Conservation (phyloP, 768 basidiomycete genomes). For the Mycena alexandri region DNA sequence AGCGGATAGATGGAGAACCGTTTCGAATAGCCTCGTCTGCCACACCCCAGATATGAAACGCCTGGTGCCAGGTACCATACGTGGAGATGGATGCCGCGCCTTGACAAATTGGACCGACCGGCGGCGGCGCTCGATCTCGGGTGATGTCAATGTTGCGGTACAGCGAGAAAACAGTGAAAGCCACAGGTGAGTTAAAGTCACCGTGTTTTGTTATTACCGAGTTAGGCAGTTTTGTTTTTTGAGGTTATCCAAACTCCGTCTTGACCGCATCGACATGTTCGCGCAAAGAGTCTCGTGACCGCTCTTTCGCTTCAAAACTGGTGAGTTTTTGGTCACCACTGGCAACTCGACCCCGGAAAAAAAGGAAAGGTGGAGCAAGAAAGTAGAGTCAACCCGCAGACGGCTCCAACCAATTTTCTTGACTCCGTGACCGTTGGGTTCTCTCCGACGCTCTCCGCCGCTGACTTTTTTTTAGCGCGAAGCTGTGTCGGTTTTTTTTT, state of each 20-base stretch:
- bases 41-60: conserved; percentile 46
- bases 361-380: not conserved
- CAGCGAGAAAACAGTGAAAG: conserved; percentile 16
- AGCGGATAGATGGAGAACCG: conserved; percentile 39
- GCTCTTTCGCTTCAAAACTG: not conserved
- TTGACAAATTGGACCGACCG: conserved; percentile 38
- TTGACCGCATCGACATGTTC: no score
- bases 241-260: no score
- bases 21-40: conserved; percentile 52
- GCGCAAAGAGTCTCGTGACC: conserved; percentile 6
- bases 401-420: not conserved
- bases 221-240: conserved; percentile 6
- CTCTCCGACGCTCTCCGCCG: not conserved
- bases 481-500: conserved; percentile 24
- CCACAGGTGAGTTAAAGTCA: conserved; percentile 11
- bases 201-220: conserved; percentile 18
- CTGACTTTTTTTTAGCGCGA: not conserved
- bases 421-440: not conserved
- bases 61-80: conserved; percentile 40
- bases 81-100: conserved; percentile 35
- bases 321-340: not conserved
- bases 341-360: not conserved
- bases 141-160: conserved; percentile 20
- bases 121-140: conserved; percentile 30
- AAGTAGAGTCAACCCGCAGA: not conserved